Evolutionary conservation across 805 yeast species (phyloP).

Genomic region (Pichia sporocuriosa): DNA sequence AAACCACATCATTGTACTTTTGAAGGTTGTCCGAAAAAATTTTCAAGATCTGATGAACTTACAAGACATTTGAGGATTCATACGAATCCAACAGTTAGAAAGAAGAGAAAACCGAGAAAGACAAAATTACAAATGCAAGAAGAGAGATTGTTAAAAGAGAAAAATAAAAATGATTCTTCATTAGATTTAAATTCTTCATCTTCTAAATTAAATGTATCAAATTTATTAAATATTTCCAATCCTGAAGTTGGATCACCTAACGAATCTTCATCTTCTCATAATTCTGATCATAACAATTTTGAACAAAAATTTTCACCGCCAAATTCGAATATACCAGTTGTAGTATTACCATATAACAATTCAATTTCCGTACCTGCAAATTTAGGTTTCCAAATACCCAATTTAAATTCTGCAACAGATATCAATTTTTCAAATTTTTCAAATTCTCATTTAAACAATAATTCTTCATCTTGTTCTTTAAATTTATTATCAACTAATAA

Average conservation of each 20-base stretch:
- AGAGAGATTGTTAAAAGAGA: conserved; percentile 5
- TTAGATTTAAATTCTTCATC: neutral
- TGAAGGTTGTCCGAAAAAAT: conserved; percentile 62
- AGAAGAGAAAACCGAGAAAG: conserved; percentile 36
- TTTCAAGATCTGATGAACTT: conserved; percentile 65
- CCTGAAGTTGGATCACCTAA: neutral
- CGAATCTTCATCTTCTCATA: neutral
- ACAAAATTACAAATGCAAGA: conserved; percentile 14
- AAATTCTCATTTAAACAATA: no score
- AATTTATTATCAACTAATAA: no score
- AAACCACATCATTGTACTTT: conserved; percentile 72
- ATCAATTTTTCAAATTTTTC: neutral
- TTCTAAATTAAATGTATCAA: neutral
- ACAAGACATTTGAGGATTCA: conserved; percentile 71
- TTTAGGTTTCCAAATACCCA: conserved; percentile 2
- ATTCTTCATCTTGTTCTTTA: no score
- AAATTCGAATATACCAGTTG: neutral
- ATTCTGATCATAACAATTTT: no score
- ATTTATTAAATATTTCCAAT: neutral
- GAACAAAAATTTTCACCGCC: no score
- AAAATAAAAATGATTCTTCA: neutral
- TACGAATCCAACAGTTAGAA: conserved; percentile 59
- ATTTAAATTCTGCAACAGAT: conserved; percentile 1
- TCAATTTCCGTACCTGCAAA: conserved; percentile 6
- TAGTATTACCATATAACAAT: neutral